Evolutionary conservation across 805 yeast genomes (phyloP).

Genomic region (Yamadazyma tumulicola): DNA sequence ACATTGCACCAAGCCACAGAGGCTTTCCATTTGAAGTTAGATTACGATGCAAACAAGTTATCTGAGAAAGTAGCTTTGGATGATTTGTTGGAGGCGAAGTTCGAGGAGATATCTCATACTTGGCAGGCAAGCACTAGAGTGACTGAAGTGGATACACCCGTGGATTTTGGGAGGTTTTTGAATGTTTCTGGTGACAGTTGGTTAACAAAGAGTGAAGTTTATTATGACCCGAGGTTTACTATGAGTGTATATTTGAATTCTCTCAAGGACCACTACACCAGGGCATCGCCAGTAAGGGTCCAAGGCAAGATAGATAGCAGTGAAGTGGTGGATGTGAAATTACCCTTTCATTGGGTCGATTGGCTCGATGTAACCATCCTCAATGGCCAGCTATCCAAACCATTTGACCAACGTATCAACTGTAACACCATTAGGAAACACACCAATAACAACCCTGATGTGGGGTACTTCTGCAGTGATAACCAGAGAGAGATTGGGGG

Average conservation of each 20-base stretch:
- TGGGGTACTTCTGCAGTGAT: slow-evolving; percentile 19
- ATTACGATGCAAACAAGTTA: too few species aligned
- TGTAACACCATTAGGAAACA: slow-evolving; percentile 18
- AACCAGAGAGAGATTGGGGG: too few species aligned
- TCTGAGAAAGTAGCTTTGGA: too few species aligned
- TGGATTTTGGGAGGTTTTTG: slow-evolving; percentile 13
- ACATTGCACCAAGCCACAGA: too few species aligned
- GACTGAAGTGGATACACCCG: slow-evolving; percentile 12
- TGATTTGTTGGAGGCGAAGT: too few species aligned
- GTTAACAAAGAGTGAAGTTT: slow-evolving; percentile 17
- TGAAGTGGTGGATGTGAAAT: slow-evolving; percentile 11
- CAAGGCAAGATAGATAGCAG: slow-evolving; percentile 3
- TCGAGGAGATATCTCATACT: too few species aligned
- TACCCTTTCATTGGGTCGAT: slow-evolving; percentile 51
- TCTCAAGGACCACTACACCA: slow-evolving; percentile 20
- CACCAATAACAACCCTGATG: slow-evolving; percentile 19
- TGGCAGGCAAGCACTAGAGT: slow-evolving; percentile 24
- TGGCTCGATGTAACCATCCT: slow-evolving; percentile 49
- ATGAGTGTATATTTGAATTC: slow-evolving; percentile 45
- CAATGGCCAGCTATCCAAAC: slow-evolving; percentile 24
- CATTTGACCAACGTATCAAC: slow-evolving; percentile 15
- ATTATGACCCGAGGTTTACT: slow-evolving; percentile 57
- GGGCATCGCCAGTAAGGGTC: not conserved
- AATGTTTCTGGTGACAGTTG: slow-evolving; percentile 16
- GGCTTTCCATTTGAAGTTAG: too few species aligned